Evolutionary conservation across 805 yeast species (phyloP).

Genomic region (Metschnikowia cubensis): DNA sequence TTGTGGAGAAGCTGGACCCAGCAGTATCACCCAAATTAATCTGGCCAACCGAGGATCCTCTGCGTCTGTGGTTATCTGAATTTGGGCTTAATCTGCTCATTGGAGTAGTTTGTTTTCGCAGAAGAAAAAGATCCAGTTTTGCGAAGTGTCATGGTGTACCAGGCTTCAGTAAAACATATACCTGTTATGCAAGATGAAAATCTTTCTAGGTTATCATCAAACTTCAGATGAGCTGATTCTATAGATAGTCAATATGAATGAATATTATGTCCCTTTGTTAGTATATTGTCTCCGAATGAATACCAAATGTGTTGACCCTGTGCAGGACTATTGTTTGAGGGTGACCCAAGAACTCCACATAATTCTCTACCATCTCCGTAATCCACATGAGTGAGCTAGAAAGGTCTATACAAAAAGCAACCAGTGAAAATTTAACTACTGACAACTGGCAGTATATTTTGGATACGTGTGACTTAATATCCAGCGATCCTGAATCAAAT

Average conservation of each 20-base stretch:
- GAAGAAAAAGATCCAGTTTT: conserved; percentile 1
- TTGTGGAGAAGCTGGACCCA: conserved; percentile 64
- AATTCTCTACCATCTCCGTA: background rate
- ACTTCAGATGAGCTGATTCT: background rate
- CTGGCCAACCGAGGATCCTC: conserved; percentile 72
- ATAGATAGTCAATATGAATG: background rate
- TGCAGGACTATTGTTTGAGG: conserved; percentile 1
- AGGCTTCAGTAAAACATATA: background rate
- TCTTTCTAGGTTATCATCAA: background rate
- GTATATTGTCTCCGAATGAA: background rate
- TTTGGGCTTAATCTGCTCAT: conserved; percentile 13
- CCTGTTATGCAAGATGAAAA: background rate
- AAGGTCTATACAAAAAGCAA: conserved; percentile 31
- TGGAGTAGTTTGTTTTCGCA: conserved; percentile 1
- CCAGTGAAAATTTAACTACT: conserved; percentile 38
- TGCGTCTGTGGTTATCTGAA: conserved; percentile 24
- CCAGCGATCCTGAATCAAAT: conserved; percentile 34
- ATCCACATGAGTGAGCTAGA: conserved; percentile 15
- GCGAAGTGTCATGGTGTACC: background rate
- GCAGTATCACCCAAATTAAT: conserved; percentile 71
- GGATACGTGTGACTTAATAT: conserved; percentile 39
- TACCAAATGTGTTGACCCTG: background rate
- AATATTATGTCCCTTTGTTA: background rate
- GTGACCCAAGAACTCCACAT: background rate
- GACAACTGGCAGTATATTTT: conserved; percentile 44